Evolutionary conservation across 139 green algal species (phyloP), one percentile per base, ranked within the genome.

Genomic region (Gonium pectorale): DNA sequence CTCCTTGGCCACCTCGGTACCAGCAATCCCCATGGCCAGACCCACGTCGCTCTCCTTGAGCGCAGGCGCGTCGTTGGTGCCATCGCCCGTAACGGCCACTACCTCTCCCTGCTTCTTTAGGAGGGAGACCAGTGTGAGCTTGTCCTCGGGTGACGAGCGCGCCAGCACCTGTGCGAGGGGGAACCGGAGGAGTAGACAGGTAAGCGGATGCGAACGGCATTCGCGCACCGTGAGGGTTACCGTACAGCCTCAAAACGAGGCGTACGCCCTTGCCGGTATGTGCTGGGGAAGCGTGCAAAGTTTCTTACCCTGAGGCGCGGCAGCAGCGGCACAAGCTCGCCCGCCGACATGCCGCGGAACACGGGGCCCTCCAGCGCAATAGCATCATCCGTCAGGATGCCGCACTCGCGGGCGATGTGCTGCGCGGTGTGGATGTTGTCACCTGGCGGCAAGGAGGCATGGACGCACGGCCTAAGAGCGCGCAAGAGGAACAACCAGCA

Each of bases 11-110:
- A 99, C 96, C 85, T 98, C 93, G 4, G 94, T 97, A 86, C 95
- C 95, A 9, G 94, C 94, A 73, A 99, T 99, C 77, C 97, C 97
- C 97, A 99, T 99, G 44, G 96, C 95, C 54, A 99, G 93, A 33
- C 97, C 97, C 15, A 99, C 98, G 83, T 99, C 95, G 2, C 93
- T 94, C 89, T 98, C 94, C 86, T 98, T 98, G 27, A 99, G 95
- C 0, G 95, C 97, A 19, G 97, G 97, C 7, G 97, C 97, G 79
- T 99, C 97, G 86, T 99, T 99, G 62, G 96, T 99, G 86, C 97
- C 97, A 86, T 99, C 97, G 29, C 97, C 97, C 2, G 97, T 99
- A n/a, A 99, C 97, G 0, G 95, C 96, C 79, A 99, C 97, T n/a
- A 99, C 95, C 87, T 99, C 97, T 27, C 97, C 96, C 72, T 94